Evolutionary conservation across 495 filamentous ascomycete species (phyloP), one percentile per base, ranked within the genome.

Genomic region (Hyaloscypha hepaticicola): DNA sequence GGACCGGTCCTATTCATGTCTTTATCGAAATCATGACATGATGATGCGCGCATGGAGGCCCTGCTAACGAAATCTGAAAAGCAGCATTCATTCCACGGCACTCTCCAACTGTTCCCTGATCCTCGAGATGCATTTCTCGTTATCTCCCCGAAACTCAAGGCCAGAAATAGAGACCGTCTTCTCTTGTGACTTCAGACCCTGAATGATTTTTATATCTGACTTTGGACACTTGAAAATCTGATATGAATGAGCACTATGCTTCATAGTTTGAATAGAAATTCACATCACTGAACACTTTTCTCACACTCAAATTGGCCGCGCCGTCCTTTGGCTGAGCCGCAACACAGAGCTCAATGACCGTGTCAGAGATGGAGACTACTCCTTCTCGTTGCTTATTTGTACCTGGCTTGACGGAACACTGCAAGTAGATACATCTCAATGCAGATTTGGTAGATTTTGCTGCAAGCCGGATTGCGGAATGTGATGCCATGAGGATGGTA

Each of bases 321-420:
- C 87, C 87, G 25, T 89, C 85, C 38, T 82, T 78, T 11, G 88
- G 82, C 53, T 80, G 85, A 0, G 85, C 87, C 3, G 87, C 72
- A 0, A 90, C 87, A 28, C 83, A 86, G 1, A 91, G 70, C 55
- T 87, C 83, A 60, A 90, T 78, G 12, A 75, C 74, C 7, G 85
- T 79, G 1, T 81, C 75, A 1, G 79, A 80, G 9, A 90, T 75
- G 1, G 75, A 75, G 12, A 75, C 73, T 25, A 90, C 78, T 2
- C 87, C 86, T 65, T 87, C 82, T 5, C 86, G 81, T 50, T 78
- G 75, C n/a, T 82, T 82, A 61, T 79, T 86, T 7, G 81, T 82
- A n/a, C 85, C 85, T 14, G 87, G 84, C 53, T 88, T 88, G 59
- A 90, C 84, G 66, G 83, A 82, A 74, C 87, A 90, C 28, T 78